These are phyloP conservation scores for Teratosphaeria zuluensis DNA, from an alignment of 2,329 filamentous ascomycete species.

Conservation along the genomic window DNA sequence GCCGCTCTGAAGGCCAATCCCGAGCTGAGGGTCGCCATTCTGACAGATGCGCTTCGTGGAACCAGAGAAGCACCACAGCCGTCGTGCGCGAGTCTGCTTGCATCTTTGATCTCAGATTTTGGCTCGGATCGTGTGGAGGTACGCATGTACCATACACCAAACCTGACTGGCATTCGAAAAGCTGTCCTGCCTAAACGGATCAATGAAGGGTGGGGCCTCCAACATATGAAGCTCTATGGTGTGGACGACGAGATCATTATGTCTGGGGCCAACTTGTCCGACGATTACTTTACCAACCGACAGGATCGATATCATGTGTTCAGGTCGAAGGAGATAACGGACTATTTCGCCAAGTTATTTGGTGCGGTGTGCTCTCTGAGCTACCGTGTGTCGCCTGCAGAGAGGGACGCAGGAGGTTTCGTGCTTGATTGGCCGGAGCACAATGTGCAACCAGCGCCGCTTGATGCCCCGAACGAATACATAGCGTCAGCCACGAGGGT, in stretches of 20 bases:
- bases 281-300: conserved; percentile 92
- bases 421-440: conserved; percentile 60
- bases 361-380: conserved; percentile 68
- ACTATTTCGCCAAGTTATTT: conserved; percentile 75
- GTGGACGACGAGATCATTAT: conserved; percentile 92
- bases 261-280: conserved; percentile 86
- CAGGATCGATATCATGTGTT: conserved; percentile 94
- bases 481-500: conserved; percentile 57
- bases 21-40: conserved; percentile 69
- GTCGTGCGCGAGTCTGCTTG: conserved; percentile 80
- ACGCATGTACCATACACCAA: conserved; percentile 96
- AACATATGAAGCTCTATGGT: conserved; percentile 98
- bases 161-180: conserved; percentile 79
- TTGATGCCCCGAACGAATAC: conserved; percentile 61
- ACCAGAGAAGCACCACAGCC: conserved; percentile 80
- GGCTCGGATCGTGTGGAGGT: conserved; percentile 77
- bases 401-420: conserved; percentile 39
- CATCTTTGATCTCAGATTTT: conserved; percentile 74
- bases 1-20: conserved; percentile 66
- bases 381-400: conserved; percentile 61
- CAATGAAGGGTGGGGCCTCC: conserved; percentile 95
- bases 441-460: conserved; percentile 66
- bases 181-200: conserved; percentile 76
- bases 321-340: conserved; percentile 64
- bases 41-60: conserved; percentile 84